These are phyloP conservation scores for Psilocybe sp. DNA, from an alignment of 768 basidiomycete genomes.

Conservation along the genomic window DNA sequence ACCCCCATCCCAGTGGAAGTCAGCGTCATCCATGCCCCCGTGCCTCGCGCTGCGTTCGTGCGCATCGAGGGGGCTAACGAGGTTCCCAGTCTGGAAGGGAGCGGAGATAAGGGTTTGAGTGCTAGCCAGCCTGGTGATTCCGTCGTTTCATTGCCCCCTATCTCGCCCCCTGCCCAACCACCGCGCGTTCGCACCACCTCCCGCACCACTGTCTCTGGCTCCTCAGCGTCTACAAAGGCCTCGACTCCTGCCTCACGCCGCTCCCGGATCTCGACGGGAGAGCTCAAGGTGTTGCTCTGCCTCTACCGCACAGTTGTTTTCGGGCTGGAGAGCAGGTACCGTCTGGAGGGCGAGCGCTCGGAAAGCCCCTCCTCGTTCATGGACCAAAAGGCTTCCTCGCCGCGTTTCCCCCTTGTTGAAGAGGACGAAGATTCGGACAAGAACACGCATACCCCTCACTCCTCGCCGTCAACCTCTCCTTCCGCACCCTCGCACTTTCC, in stretches of 20 bases:
- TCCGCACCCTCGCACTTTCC: background rate
- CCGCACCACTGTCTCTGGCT: conserved; percentile 1
- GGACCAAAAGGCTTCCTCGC: background rate
- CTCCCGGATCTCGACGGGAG: conserved; percentile 15
- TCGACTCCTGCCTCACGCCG: background rate
- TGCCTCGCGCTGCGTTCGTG: background rate
- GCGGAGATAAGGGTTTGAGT: too few relatives aligned
- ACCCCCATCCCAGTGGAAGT: too few relatives aligned
- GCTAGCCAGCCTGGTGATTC: too few relatives aligned
- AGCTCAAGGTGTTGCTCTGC: conserved; percentile 17
- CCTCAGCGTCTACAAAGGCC: background rate
- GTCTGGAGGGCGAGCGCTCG: conserved; percentile 3
- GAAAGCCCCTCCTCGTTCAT: background rate
- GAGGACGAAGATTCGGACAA: conserved; percentile 15
- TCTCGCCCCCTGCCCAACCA: background rate
- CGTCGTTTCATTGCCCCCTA: too few relatives aligned
- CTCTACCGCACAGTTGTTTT: conserved; percentile 21
- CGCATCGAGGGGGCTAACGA: background rate
- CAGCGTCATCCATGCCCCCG: background rate
- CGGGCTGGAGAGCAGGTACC: conserved; percentile 19
- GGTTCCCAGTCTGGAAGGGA: too few relatives aligned
- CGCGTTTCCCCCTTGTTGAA: conserved; percentile 20
- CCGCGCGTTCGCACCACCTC: background rate
- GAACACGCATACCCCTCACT: background rate
- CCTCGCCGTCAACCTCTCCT: background rate